phyloP scores from a whole-genome alignment of 2,329 filamentous ascomycete species.

The Ophiostoma piceae region DNA sequence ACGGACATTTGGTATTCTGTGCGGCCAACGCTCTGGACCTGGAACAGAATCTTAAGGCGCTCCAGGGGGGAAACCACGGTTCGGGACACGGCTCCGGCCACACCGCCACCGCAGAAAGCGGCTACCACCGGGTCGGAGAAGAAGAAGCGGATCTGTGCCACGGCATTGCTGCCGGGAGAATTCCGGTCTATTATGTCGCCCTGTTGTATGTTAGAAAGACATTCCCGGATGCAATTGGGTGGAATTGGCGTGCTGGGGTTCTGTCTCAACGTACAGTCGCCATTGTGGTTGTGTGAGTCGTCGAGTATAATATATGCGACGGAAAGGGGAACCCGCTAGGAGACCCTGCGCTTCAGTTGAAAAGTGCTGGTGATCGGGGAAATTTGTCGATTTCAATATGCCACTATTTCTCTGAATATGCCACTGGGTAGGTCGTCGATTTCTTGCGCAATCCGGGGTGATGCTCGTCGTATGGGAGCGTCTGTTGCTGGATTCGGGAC shows the following conservation, averaged over 20 bases:
- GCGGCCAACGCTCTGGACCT: slow-evolving; percentile 84
- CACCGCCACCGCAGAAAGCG: slow-evolving; percentile 88
- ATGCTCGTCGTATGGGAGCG: not conserved
- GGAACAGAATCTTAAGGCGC: slow-evolving; percentile 94
- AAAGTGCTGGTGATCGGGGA: not conserved
- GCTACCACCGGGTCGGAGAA: slow-evolving; percentile 80
- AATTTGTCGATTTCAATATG: not conserved
- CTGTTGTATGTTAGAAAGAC: slow-evolving; percentile 6
- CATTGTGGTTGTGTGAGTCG: slow-evolving; percentile 1
- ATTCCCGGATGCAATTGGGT: not conserved
- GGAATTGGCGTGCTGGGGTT: not conserved
- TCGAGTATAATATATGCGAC: not conserved
- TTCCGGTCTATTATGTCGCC: slow-evolving; percentile 22
- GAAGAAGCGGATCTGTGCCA: slow-evolving; percentile 41
- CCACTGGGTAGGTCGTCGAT: not conserved
- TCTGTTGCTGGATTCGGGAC: not conserved
- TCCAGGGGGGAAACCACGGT: slow-evolving; percentile 96
- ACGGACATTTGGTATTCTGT: slow-evolving; percentile 93
- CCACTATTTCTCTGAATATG: not conserved
- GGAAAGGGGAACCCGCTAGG: not conserved
- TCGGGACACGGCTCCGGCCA: slow-evolving; percentile 93
- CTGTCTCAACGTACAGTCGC: not conserved
- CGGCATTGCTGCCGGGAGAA: slow-evolving; percentile 29
- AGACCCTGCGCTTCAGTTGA: not conserved
- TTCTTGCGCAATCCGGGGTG: not conserved